Conservation (phyloP, 2,329 filamentous ascomycete species). For the Botrytis cinerea region DNA sequence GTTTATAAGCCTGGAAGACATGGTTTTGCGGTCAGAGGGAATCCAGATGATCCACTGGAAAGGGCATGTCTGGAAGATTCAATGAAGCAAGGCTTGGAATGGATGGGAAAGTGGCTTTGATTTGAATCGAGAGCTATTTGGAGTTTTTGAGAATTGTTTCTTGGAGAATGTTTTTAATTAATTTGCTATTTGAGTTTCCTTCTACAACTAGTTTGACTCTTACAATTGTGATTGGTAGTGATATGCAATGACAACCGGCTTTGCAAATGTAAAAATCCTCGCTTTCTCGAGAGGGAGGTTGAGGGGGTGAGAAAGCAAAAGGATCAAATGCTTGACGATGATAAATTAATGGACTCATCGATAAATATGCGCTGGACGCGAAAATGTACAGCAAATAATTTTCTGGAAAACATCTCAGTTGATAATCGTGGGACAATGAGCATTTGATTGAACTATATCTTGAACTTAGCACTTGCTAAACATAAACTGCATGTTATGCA, state of each 20-base stretch:
- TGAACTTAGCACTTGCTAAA: slow-evolving; percentile 3
- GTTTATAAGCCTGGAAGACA: slow-evolving; percentile 43
- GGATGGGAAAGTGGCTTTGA: slow-evolving; percentile 26
- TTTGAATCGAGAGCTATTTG: background rate
- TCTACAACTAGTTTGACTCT: background rate
- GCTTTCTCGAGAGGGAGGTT: background rate
- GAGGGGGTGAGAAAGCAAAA: too few species aligned
- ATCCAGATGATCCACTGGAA: slow-evolving; percentile 43
- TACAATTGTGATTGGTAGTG: too few species aligned
- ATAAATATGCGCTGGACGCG: background rate
- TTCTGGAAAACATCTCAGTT: background rate
- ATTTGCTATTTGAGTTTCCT: background rate
- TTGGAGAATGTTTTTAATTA: background rate
- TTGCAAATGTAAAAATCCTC: background rate
- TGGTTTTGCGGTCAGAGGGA: slow-evolving; percentile 45
- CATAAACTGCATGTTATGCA: background rate
- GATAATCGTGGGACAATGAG: background rate
- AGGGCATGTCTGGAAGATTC: slow-evolving; percentile 43
- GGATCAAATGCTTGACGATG: background rate
- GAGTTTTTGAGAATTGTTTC: background rate
- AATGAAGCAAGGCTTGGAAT: slow-evolving; percentile 37
- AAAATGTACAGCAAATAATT: background rate
- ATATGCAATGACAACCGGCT: background rate
- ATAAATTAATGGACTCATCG: background rate
- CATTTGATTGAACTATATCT: background rate